phyloP scores from a whole-genome alignment of 768 basidiomycete species.

The Multifurca ochricompacta region DNA sequence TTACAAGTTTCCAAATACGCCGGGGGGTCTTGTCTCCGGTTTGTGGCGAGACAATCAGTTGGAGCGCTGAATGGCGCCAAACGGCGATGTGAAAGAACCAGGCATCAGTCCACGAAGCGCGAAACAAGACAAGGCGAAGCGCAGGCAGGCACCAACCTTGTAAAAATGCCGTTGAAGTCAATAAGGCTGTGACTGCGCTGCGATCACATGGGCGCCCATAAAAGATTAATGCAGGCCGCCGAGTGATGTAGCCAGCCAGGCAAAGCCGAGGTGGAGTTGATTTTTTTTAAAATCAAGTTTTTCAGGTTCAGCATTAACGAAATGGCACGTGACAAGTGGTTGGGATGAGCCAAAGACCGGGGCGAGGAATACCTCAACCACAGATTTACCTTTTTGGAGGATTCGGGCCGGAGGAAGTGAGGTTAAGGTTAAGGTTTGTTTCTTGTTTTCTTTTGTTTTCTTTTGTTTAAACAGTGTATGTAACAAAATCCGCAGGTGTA shows the following conservation, averaged over 20 bases:
- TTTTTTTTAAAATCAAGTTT: no score
- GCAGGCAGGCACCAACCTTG: slow-evolving; percentile 16
- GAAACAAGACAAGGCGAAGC: slow-evolving; percentile 2
- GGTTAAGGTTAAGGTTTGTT: no score
- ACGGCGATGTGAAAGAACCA: slow-evolving; percentile 15
- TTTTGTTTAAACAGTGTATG: no score
- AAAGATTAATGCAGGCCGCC: slow-evolving; percentile 11
- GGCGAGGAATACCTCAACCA: neutral
- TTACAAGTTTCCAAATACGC: neutral
- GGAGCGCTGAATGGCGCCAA: slow-evolving; percentile 11
- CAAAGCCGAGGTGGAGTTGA: slow-evolving; percentile 4
- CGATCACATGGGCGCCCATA: slow-evolving; percentile 18
- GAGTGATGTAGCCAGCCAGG: slow-evolving; percentile 4
- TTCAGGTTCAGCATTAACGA: slow-evolving; percentile 8
- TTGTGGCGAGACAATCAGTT: slow-evolving; percentile 16
- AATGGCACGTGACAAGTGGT: slow-evolving; percentile 4
- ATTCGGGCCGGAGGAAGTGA: no score
- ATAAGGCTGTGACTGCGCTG: slow-evolving; percentile 10
- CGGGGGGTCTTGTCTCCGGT: slow-evolving; percentile 8
- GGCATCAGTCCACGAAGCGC: slow-evolving; percentile 1
- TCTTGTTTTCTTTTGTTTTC: no score
- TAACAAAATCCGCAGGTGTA: no score
- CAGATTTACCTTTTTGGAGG: no score
- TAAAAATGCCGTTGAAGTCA: slow-evolving; percentile 14
- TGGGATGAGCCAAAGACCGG: slow-evolving; percentile 12